A percentile compares a stretch with the other conserved stretches of the same genome.
Evolutionary conservation across 495 filamentous ascomycete genomes (phyloP).

Genomic region (Aspergillus baeticus): DNA sequence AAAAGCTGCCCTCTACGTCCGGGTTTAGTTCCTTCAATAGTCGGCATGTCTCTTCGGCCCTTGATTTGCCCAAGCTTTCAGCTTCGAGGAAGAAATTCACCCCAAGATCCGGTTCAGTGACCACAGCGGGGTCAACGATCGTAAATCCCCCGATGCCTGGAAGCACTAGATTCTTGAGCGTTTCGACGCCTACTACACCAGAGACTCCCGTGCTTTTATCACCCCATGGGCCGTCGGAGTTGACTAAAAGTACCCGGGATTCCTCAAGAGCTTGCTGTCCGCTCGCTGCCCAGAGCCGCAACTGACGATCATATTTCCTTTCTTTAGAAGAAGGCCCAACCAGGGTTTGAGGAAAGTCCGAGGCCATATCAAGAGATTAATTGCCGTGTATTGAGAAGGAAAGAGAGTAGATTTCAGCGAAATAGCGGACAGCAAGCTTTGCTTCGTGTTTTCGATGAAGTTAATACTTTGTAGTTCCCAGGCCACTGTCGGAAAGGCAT

Average conservation of each 20-base stretch:
- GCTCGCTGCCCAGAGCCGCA: conserved; percentile 91
- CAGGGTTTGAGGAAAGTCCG: conserved; percentile 37
- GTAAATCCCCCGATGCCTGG: conserved; percentile 94
- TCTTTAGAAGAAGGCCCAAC: conserved; percentile 77
- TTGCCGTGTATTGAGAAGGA: neutral
- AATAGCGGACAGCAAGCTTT: neutral
- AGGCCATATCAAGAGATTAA: conserved; percentile 30
- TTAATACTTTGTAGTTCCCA: neutral
- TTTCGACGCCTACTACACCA: conserved; percentile 84
- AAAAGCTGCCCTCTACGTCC: conserved; percentile 73
- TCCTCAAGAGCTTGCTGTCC: conserved; percentile 90
- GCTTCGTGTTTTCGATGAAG: neutral
- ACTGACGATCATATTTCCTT: conserved; percentile 92
- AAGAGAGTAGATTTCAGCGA: neutral
- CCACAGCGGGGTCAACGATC: conserved; percentile 77
- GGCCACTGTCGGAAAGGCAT: no score
- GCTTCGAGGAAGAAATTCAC: conserved; percentile 96
- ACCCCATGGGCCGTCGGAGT: conserved; percentile 54
- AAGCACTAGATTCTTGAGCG: conserved; percentile 93
- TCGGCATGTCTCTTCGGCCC: conserved; percentile 73
- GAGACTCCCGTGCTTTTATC: conserved; percentile 49
- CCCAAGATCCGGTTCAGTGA: conserved; percentile 80
- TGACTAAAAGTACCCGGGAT: conserved; percentile 83
- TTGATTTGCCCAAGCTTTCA: conserved; percentile 70
- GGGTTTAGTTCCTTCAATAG: conserved; percentile 89